Evolutionary conservation across 1,284 basidiomycete genomes (phyloP), one percentile per base, ranked within the genome.

Genomic region (Fereydounia khargensis): DNA sequence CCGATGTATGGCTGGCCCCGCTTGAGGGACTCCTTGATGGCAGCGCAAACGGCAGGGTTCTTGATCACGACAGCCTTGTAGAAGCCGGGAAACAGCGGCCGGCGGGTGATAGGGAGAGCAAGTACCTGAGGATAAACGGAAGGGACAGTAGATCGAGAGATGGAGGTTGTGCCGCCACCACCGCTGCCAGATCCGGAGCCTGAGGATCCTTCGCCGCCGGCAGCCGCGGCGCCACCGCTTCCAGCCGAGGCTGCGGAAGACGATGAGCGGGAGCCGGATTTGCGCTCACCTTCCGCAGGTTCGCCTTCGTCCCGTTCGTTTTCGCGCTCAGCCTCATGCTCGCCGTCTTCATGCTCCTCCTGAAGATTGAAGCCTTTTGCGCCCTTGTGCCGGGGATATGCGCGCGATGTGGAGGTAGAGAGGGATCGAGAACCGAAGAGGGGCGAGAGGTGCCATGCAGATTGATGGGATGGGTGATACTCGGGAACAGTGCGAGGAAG

Each of bases 1-100:
- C 95, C 94, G 52, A 99, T 84, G 78, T 98, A 98, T 0, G 92
- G 92, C 77, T 97, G 94, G 3, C 94, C 92, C 40, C 91, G 88
- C 70, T 88, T 86, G 83, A 96, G 89, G 82, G 94, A 89, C 72
- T 97, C 91, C 78, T 92, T 89, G 73, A 98, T 90, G 5, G 91
- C 91, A 16, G 87, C 85, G 51, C 97, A 92, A 27, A 98, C 94
- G 0, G 85, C 81, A 1, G 90, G 89, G 39, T 74, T 57, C 55
- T 73, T 75, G 49, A 75, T 71, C 18, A 75, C 73, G 18, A 75
- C 73, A 11, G 72, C 73, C 47, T 75, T 75, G 83, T 98, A 96
- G 77, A 96, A 96, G 35, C 91, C 92, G 10, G 94, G 94, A 79
- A 97, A 97, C 39, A 97, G 85, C 0, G 94, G 94, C 27, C 94